Base-by-base conservation (phyloP, 257 asterid genomes). In the Ballota nigra region DNA sequence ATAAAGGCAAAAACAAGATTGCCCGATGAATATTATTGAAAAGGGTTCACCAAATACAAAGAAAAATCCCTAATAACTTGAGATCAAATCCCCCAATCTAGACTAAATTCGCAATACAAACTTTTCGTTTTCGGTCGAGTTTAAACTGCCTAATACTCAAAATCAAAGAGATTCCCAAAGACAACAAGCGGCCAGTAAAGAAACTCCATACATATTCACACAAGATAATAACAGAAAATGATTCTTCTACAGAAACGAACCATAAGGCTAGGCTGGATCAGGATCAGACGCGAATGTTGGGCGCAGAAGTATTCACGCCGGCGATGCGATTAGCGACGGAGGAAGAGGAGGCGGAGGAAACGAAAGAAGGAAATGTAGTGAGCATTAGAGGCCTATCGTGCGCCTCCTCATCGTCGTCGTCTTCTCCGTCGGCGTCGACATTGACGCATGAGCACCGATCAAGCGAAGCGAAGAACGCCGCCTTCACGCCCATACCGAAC, bases 391-490 rank as follows among this genome's bases (percentile, higher is more conserved):
- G 92, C 36, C 88, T 92, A 69, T 94, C 99, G 36, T 89, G 80
- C 28, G 96, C 89, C 72, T 90, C 97, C 45, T 88, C 99, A 20
- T 84, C 93, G 34, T 83, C 22, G 16, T 53, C 95, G 12, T 89
- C 97, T 2, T 88, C 97, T 4, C 87, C 97, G 58, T 91, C 97
- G 53, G 90, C 81, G 70, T 91, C 98, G 79, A 94, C 88, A 70
- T 91, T 86, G 61, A 94, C 92, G 84, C 97, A 94, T 24, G 97
- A 69, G 82, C 96, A 94, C 4, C 97, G 89, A 63, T 89, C 97
- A 5, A 94, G 87, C 19, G 99, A 94, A 4, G 97, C 88, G 84
- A 94, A 94, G 80, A 94, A 94, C 11, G 96, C 97, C 36, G 97
- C 73, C 57, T 94, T 96, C 6, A 94, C 96, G 87, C 91, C 85